Conservation (phyloP, 345 rosid genomes). For the Dipteronia sinensis region DNA sequence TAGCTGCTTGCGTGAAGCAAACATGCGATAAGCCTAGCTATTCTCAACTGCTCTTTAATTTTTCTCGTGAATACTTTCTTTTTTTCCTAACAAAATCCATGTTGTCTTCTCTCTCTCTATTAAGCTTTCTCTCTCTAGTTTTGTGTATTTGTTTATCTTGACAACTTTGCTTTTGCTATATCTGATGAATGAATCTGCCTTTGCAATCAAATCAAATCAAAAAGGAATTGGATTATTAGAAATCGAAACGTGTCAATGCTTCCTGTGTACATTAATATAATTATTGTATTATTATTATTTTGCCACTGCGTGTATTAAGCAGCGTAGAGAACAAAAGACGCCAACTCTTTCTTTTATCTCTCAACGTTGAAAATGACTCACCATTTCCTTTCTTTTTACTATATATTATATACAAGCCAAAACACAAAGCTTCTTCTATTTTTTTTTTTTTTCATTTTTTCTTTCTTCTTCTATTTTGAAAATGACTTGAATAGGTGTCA, state of each 20-base stretch:
- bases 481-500: neutral
- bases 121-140: neutral
- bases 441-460: neutral
- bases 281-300: constrained; percentile 3
- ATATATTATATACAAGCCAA: constrained; percentile 27
- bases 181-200: constrained; percentile 22
- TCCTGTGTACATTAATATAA: constrained; percentile 19
- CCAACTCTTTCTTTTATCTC: constrained; percentile 38
- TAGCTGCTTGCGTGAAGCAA: constrained; percentile 99
- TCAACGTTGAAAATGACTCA: constrained; percentile 48
- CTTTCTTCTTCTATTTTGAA: no score
- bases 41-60: constrained; percentile 44
- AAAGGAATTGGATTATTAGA: constrained; percentile 11
- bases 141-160: neutral
- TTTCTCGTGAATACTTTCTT: constrained; percentile 40
- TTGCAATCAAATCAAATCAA: neutral
- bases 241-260: constrained; percentile 46
- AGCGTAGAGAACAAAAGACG: constrained; percentile 67
- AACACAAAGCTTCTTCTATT: constrained; percentile 18
- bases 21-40: constrained; percentile 71
- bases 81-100: constrained; percentile 32
- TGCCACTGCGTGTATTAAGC: constrained; percentile 58
- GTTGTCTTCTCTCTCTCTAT: constrained; percentile 8
- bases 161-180: constrained; percentile 17
- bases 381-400: constrained; percentile 23